These are phyloP conservation scores for Hordeum marinum DNA, from an alignment of 176 grass and related monocot species.

Conservation along the genomic window DNA sequence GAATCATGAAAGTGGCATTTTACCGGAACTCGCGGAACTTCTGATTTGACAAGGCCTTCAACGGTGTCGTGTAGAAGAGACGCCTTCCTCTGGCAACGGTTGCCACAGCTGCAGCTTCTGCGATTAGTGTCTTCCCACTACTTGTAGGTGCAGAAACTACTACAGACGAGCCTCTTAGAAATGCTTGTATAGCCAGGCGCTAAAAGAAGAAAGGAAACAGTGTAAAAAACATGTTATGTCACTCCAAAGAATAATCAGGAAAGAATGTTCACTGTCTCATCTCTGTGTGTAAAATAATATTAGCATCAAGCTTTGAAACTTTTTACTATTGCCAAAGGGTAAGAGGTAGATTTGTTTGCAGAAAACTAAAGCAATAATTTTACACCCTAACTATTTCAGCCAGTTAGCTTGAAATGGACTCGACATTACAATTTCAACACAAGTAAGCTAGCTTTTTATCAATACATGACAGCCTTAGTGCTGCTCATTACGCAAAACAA, in stretches of 20 bases:
- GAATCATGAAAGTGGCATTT: not conserved
- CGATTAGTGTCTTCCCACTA: constrained; percentile 93
- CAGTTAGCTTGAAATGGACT: not conserved
- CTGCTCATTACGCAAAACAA: not conserved
- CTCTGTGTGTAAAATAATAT: not conserved
- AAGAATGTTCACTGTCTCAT: not conserved
- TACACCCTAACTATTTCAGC: not conserved
- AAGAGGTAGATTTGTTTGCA: constrained; percentile 1
- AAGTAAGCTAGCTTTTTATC: not conserved
- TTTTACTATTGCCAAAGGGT: not conserved
- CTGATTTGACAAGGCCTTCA: constrained; percentile 96
- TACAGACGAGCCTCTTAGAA: constrained; percentile 87
- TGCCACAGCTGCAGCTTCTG: constrained; percentile 93
- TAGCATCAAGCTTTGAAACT: not conserved
- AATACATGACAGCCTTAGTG: not conserved
- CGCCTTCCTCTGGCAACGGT: constrained; percentile 77
- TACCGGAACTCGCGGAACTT: constrained; percentile 96
- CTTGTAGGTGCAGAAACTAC: constrained; percentile 95
- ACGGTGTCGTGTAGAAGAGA: constrained; percentile 90
- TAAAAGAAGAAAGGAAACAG: constrained; percentile 39
- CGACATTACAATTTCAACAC: not conserved
- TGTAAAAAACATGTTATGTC: not conserved
- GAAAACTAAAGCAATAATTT: constrained; percentile 4
- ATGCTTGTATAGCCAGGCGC: constrained; percentile 85
- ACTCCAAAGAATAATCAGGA: not conserved